Evolutionary conservation across 179 eudicot species (phyloP).

Genomic region (Pouteria campechiana): DNA sequence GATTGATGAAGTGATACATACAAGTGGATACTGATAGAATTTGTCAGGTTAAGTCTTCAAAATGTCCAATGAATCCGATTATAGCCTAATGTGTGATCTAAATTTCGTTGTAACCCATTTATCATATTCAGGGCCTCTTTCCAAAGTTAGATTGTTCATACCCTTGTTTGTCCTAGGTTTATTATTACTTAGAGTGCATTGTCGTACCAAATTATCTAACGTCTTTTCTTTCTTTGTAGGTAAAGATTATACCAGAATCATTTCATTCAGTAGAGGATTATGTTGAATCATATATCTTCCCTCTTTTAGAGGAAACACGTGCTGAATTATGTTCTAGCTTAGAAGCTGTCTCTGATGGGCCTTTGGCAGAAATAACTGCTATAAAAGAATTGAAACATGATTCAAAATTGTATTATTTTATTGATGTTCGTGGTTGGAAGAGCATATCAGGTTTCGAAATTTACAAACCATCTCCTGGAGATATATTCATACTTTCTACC

Average conservation of each 20-base stretch:
- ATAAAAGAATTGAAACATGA: neutral
- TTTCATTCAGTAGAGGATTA: conserved; percentile 15
- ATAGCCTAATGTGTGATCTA: neutral
- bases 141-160: neutral
- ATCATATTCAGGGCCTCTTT: neutral
- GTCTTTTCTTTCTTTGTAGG: conserved; percentile 11
- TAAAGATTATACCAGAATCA: conserved; percentile 18
- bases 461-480: conserved; percentile 29
- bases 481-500: conserved; percentile 20
- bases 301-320: conserved; percentile 25
- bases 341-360: conserved; percentile 9
- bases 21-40: too few species aligned
- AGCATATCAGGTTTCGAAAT: conserved; percentile 19
- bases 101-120: neutral
- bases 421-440: conserved; percentile 25
- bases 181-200: neutral
- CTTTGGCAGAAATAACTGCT: conserved; percentile 25
- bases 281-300: conserved; percentile 14
- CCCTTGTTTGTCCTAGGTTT: neutral
- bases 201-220: neutral
- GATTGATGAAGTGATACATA: too few species aligned
- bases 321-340: conserved; percentile 10
- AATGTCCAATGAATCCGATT: too few species aligned
- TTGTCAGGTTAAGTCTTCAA: too few species aligned
- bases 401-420: conserved; percentile 4